Base-by-base conservation (phyloP, 2,329 filamentous ascomycete species). In the Sclerotinia sclerotiorum region DNA sequence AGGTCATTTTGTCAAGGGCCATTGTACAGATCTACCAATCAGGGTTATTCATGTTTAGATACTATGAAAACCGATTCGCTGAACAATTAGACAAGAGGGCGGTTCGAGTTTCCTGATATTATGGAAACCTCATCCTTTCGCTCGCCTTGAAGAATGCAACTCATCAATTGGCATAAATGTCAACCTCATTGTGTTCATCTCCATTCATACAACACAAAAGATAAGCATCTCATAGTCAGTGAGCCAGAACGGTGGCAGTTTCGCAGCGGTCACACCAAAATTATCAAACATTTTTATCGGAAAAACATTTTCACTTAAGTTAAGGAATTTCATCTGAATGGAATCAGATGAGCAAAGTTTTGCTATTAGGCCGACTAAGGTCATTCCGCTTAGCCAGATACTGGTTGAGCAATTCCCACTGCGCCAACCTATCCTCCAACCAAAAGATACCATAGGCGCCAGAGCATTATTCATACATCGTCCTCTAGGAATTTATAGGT, bases 401-500 rank as follows among this genome's bases (percentile, higher is more conserved):
- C 90, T 87, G 77, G 90, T 84, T 79, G 90, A 87, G 72, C 91
- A 71, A 72, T 71, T 69, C 60, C 74, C 71, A 73, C 46, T 86
- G 81, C 88, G 90, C 75, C 88, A 87, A 79, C 81, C 89, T 88
- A 81, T 90, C 58, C 90, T 78, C 88, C 84, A 80, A 90, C 81
- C 88, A 88, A 90, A 79, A 90, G 89, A 77, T 90, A 89, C 78
- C 88, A 68, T 82, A 72, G 88, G 90, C 88, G 90, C 90, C 84
- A 81, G 70, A 70, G 73, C 75, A 69, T 74, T 73, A 74, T 87
- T 83, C 77, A 90, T 76, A 97, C 86, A 80, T 97, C 94, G 78
- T 98, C 94, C 80, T 98, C 94, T 74, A 98, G 86, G 81, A 95
- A 98, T 81, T 97, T 97, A 84, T 98, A 98, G 70, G 92, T 91